Evolutionary conservation across 2,329 filamentous ascomycete species (phyloP).

Genomic region (Metarhizium brunneum): DNA sequence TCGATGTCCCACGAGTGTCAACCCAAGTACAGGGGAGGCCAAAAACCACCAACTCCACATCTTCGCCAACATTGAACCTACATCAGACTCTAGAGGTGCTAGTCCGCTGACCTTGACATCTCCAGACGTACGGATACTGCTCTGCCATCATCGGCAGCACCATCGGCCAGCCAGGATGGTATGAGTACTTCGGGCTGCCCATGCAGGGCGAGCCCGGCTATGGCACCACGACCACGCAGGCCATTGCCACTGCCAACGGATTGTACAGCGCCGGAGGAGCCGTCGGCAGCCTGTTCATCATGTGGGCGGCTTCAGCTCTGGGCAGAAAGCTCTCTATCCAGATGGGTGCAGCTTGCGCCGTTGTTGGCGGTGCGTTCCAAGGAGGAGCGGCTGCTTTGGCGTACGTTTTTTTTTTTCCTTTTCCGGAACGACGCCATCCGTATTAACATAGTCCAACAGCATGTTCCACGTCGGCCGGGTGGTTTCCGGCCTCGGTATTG

Average conservation of each 20-base stretch:
- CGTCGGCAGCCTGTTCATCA: slow-evolving; percentile 29
- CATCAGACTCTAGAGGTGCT: no score
- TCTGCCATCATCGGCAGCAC: slow-evolving; percentile 41
- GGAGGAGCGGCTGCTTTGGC: slow-evolving; percentile 31
- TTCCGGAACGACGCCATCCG: neutral
- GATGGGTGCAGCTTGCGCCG: slow-evolving; percentile 30
- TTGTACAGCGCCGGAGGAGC: slow-evolving; percentile 32
- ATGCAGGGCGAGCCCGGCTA: slow-evolving; percentile 32
- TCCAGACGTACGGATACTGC: slow-evolving; percentile 33
- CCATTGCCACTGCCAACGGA: slow-evolving; percentile 39
- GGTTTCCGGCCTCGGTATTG: slow-evolving; percentile 33
- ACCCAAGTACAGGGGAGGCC: no score
- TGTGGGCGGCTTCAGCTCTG: slow-evolving; percentile 36
- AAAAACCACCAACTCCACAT: no score
- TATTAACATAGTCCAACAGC: slow-evolving; percentile 3
- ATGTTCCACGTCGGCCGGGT: slow-evolving; percentile 31
- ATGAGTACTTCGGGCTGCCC: slow-evolving; percentile 37
- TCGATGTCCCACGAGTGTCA: no score
- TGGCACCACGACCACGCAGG: slow-evolving; percentile 29
- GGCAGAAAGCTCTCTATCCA: slow-evolving; percentile 37
- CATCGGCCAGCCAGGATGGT: slow-evolving; percentile 44
- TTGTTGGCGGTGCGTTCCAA: slow-evolving; percentile 38
- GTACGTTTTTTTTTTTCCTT: slow-evolving; percentile 12
- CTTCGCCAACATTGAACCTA: no score
- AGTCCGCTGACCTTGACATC: neutral